A percentile compares a stretch with the other conserved stretches of the same genome.
These are phyloP conservation scores for Stephanodiscus triporus DNA, from an alignment of 108 stramenopile species.

Conservation along the genomic window DNA sequence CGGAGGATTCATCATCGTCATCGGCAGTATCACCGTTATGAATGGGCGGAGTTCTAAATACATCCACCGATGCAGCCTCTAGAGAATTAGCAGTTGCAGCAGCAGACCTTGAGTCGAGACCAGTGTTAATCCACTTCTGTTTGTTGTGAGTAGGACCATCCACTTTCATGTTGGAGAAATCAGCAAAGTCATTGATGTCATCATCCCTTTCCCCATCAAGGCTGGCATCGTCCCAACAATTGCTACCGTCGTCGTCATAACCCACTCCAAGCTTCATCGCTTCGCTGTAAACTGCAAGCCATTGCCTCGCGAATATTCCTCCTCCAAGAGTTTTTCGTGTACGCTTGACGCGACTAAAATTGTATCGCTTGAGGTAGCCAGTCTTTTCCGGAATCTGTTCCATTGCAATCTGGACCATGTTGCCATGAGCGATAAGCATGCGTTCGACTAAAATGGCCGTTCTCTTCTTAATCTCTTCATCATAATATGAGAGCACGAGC, in stretches of 20 bases:
- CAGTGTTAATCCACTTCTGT: not conserved
- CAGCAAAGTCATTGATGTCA: slow-evolving; percentile 7
- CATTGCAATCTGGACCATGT: slow-evolving; percentile 56
- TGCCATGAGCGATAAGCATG: slow-evolving; percentile 89
- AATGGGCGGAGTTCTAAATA: not conserved
- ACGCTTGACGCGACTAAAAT: slow-evolving; percentile 78
- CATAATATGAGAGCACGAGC: slow-evolving; percentile 59
- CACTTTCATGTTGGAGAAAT: not conserved
- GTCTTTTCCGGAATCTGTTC: slow-evolving; percentile 63
- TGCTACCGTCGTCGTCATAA: slow-evolving; percentile 34
- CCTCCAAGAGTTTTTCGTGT: slow-evolving; percentile 83
- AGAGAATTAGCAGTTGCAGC: not conserved
- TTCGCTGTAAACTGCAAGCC: slow-evolving; percentile 82
- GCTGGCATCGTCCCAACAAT: slow-evolving; percentile 43
- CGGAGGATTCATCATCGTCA: slow-evolving; percentile 12
- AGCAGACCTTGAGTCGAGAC: slow-evolving; percentile 22
- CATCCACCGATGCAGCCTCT: not conserved
- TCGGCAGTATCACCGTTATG: slow-evolving; percentile 3
- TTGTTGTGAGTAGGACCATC: not conserved
- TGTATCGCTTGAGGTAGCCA: slow-evolving; percentile 67
- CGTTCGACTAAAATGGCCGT: slow-evolving; percentile 64
- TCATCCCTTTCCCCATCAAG: slow-evolving; percentile 26
- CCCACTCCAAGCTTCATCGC: slow-evolving; percentile 67
- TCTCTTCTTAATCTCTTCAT: slow-evolving; percentile 61
- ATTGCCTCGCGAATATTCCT: slow-evolving; percentile 81